Evolutionary conservation across 345 rosid species (phyloP).

Genomic region (Carallia pectinifolia): DNA sequence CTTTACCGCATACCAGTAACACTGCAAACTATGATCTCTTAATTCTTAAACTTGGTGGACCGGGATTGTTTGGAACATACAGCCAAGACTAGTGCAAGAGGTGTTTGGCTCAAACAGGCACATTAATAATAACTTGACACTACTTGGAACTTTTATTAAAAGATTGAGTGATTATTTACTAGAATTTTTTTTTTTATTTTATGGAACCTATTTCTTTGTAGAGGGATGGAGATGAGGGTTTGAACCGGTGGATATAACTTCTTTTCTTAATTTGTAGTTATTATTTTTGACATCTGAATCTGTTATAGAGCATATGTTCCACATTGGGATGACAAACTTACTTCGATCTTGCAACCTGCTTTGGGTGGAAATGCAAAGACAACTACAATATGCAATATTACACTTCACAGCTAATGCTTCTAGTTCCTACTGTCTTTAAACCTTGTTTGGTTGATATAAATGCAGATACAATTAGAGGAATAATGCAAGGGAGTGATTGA

Average conservation of each 20-base stretch:
- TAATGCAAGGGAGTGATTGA: too few species aligned
- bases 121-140: conserved; percentile 93
- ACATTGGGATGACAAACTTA: conserved; percentile 83
- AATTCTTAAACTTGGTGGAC: conserved; percentile 75
- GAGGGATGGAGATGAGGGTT: neutral
- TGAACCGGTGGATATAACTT: too few species aligned
- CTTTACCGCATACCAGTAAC: neutral
- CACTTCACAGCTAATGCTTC: conserved; percentile 73
- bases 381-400: conserved; percentile 87
- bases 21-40: conserved; percentile 10
- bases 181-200: neutral
- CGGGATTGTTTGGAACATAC: conserved; percentile 95
- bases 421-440: neutral
- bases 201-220: neutral
- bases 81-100: conserved; percentile 97
- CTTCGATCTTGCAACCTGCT: conserved; percentile 81
- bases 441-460: neutral
- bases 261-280: neutral
- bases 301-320: conserved; percentile 74
- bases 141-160: conserved; percentile 89
- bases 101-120: conserved; percentile 90
- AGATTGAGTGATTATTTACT: conserved; percentile 73
- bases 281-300: conserved; percentile 2
- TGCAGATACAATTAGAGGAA: too few species aligned
- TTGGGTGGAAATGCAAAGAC: conserved; percentile 85